Base-by-base conservation (phyloP, 1,139 yeast genomes). In the Zygosaccharomyces sapae region DNA sequence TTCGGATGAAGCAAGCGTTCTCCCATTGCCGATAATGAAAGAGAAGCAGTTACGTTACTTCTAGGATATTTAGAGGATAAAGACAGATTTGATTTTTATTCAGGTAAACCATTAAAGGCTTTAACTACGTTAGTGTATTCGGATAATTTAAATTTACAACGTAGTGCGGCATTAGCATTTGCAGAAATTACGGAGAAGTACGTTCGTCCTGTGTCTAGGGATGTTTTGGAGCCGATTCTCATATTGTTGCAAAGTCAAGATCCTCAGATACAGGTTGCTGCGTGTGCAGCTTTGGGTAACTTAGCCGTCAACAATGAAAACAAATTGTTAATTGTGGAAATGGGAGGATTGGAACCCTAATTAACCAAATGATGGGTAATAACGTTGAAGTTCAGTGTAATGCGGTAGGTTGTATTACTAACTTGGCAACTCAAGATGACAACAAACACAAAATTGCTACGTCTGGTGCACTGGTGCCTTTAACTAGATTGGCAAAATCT, bases 351-450 rank as follows among this genome's bases (percentile, higher is more conserved):
- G 51, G 96, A 90, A 56, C 97, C 97, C 77, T 92, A 46, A 92
- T 92, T 61, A 83, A 95, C 67, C 98, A 94, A 70, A 92, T 92
- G 99, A 84, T 88, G 85, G 85, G 95, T 40, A 81, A 95, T 49
- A 92, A 94, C 62, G 95, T 92, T 52, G 99, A 92, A 67, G 98
- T 94, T 35, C 98, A 94, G 70, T 92, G 99, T 69, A 92, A 92
- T 65, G 98, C 99, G 3, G 98, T 94, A 48, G 99, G 99, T 8
- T 94, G 98, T 67, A 90, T 92, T 66, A 92, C 99, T 33, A 92
- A 92, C 66, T 77, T 92, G 68, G 98, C 98, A n/a, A 92, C 98
- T n/a, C 96, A 88, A 69, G 98, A 92, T 69, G 96, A 89, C 62
- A 94, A 92, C 71, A 92, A 92, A 69, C 82, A 94, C 44, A 89